These are phyloP conservation scores for Xerocomellus amylosporus DNA, from an alignment of 768 basidiomycete genomes.

Conservation along the genomic window DNA sequence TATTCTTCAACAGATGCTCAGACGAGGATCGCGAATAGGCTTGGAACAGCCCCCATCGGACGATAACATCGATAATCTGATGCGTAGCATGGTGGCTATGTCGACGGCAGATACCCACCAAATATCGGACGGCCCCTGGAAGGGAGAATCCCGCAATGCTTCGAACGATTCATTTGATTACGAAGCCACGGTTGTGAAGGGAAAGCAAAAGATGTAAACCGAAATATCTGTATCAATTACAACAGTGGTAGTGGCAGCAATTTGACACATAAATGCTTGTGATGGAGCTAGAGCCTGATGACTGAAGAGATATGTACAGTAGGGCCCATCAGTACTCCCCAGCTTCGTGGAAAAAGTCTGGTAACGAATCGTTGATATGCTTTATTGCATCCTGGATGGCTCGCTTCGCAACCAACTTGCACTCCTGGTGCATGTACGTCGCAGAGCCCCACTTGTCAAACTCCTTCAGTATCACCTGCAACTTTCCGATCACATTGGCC, in stretches of 20 bases:
- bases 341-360: conserved; percentile 55
- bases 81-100: conserved; percentile 40
- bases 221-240: background rate
- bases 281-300: background rate
- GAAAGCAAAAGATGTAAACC: conserved; percentile 23
- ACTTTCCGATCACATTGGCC: conserved; percentile 65
- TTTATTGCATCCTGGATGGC: conserved; percentile 55
- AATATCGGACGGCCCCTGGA: conserved; percentile 34
- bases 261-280: background rate
- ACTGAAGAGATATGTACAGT: no score
- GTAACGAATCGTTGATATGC: conserved; percentile 54
- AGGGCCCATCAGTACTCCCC: conserved; percentile 28
- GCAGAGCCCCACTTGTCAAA: conserved; percentile 69
- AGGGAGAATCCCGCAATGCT: conserved; percentile 8
- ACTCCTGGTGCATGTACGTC: conserved; percentile 80
- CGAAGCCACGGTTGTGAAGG: conserved; percentile 27
- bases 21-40: conserved; percentile 36
- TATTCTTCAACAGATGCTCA: conserved; percentile 38
- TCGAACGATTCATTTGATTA: conserved; percentile 21
- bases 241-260: background rate
- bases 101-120: conserved; percentile 15
- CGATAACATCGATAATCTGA: conserved; percentile 38
- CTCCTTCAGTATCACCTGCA: conserved; percentile 61
- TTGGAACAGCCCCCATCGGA: conserved; percentile 37
- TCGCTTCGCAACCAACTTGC: conserved; percentile 55